A percentile compares a stretch with the other conserved stretches of the same genome.
Evolutionary conservation across 1,139 yeast species (phyloP).

Genomic region (Geotrichum bryndzae): DNA sequence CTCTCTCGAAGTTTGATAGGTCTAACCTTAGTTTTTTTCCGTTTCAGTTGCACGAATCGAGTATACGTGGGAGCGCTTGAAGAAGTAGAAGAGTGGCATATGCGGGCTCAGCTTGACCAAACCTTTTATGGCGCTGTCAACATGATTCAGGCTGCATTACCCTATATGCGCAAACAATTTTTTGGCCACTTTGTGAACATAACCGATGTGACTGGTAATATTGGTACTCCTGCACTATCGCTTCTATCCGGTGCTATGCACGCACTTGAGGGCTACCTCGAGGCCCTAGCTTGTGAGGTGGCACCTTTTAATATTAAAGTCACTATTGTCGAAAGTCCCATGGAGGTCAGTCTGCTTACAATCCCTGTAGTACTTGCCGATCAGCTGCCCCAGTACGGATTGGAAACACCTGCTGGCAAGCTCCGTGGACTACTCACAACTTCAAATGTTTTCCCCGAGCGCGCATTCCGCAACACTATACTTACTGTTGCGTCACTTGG

Average conservation of each 20-base stretch:
- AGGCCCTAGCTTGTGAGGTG: conserved; percentile 32
- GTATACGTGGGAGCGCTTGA: conserved; percentile 30
- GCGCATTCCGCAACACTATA: conserved; percentile 26
- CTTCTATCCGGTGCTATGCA: conserved; percentile 30
- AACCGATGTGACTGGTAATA: conserved; percentile 31
- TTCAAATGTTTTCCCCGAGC: conserved; percentile 25
- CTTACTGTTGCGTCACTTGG: conserved; percentile 30
- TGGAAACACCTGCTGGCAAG: conserved; percentile 20
- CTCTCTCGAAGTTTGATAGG: conserved; percentile 1
- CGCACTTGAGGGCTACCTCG: conserved; percentile 35
- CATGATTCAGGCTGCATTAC: conserved; percentile 30
- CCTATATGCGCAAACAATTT: conserved; percentile 26
- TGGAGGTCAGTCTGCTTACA: conserved; percentile 31
- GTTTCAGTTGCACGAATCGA: conserved; percentile 17
- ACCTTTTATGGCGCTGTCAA: conserved; percentile 31
- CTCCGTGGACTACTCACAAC: conserved; percentile 23
- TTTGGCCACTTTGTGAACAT: conserved; percentile 33
- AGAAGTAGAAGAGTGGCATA: conserved; percentile 31
- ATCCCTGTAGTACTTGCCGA: conserved; percentile 24
- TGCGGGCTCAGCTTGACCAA: conserved; percentile 30
- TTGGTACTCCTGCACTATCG: conserved; percentile 33
- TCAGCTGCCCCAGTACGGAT: conserved; percentile 21
- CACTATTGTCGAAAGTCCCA: conserved; percentile 31
- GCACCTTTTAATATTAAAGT: conserved; percentile 30
- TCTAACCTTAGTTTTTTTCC: conserved; percentile 6